Base-by-base conservation (phyloP, 164 flowering plant genomes). In the Litsea cubeba region DNA sequence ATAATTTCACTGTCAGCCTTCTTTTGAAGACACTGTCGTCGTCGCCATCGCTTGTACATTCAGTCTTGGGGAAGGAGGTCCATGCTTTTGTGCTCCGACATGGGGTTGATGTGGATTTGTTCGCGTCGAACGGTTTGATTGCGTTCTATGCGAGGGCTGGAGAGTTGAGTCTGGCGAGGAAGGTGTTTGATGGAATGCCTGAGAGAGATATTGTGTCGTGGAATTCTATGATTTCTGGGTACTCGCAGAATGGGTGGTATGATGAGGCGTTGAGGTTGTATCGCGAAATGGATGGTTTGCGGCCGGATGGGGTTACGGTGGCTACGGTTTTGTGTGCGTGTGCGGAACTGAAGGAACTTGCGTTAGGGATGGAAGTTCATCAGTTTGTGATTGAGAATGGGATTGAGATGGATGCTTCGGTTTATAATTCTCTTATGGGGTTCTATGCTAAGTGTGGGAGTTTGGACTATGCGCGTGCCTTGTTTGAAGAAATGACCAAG, bases 221-320 rank as follows among this genome's bases (percentile, higher is more conserved):
- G 97, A 92, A 91, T 80, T 85, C 95, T 0, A 90, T 91, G 93
- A 84, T 91, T 72, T 76, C 90, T 28, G 97, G 90, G 81, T 95
- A 89, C 75, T 86, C 93, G 20, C 97, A 93, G 68, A 74, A 79
- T 69, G 94, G 95, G 49, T 80, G 25, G 74, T 88, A 80, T 73
- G 88, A 83, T 57, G 90, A 87, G 40, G 88, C 93, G 66, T 84
- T 88, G 79, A 77, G 28, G 10, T 70, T 95, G 81, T 92, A 85
- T 60, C 78, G 76, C 69, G 80, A 80, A 50, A 85, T 95, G 91
- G 69, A 84, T 72, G 69, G 69, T 40, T 73, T 86, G 72, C 81
- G 68, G 68, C 90, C 93, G 2, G 74, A 90, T 82, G 88, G 71
- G 65, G 82, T 87, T 30, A 94, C 94, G 0, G 71, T 86, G 3